Evolutionary conservation across 78 protist genomes (phyloP), one percentile per base, ranked within the genome.

Genomic region (Dictyostelium citrinum): DNA sequence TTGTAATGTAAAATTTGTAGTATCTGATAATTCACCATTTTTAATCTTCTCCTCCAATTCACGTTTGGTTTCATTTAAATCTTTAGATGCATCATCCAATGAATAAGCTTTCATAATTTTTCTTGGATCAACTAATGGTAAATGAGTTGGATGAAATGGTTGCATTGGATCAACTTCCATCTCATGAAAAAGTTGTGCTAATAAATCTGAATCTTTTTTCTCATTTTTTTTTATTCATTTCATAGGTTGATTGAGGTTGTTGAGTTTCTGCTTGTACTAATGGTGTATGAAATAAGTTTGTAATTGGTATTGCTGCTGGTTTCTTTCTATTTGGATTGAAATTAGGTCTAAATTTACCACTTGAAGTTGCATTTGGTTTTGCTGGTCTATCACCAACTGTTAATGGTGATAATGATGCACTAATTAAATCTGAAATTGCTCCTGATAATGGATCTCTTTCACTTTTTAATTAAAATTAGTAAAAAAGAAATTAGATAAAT

Each of bases 91-190:
- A 61, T 86, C 92, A 39, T 75, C 60, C 22, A 86, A 35, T 77
- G 92, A 86, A 64, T 86, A 86, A 0, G 80, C 92, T 31, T 86
- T 86, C 78, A 77, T 61, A 43, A 86, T 35, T 22, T 86, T 86
- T 77, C 92, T 86, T 58, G 92, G 92, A 86, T 86, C 92, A 7
- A 86, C 84, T 0, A 86, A 72, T 70, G 92, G 92, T 33, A 86
- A 51, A 61, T 86, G 83, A 1, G 92, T 86, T 35, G 92, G 92
- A 77, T 86, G 92, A 29, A 35, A 45, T 39, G 92, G 92, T 86
- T 86, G 84, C 83, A 76, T 86, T 61, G 92, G 92, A 45, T 86
- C 92, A 27, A 86, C 80, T 31, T 86, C 92, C 92, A 86, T 77
- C 20, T 86, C 92, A 43, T 86, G 83, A 67, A 86, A 86, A 20